Conservation (phyloP, 1,139 yeast genomes). For the Suhomyces bolitotheri region DNA sequence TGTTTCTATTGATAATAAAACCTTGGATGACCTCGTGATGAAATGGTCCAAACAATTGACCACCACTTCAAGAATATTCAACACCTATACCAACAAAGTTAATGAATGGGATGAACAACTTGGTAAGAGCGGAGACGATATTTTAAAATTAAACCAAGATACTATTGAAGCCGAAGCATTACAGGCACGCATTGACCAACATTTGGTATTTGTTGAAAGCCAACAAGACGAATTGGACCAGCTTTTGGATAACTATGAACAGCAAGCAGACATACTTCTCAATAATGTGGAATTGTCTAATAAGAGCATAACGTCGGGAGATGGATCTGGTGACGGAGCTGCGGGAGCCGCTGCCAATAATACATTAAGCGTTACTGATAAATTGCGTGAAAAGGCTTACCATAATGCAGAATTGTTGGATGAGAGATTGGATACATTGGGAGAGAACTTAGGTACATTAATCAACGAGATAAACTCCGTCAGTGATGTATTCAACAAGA, state of each 20-base stretch:
- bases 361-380: constrained; percentile 59
- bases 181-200: constrained; percentile 84
- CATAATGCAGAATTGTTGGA: constrained; percentile 84
- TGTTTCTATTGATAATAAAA: constrained; percentile 82
- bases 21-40: constrained; percentile 86
- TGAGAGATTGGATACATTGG: constrained; percentile 75
- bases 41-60: constrained; percentile 91
- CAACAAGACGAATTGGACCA: constrained; percentile 91
- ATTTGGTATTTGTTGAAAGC: constrained; percentile 77
- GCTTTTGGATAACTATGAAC: constrained; percentile 80
- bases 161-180: constrained; percentile 82
- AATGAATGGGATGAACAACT: constrained; percentile 84
- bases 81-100: constrained; percentile 72
- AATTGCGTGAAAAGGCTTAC: constrained; percentile 88
- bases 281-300: constrained; percentile 39
- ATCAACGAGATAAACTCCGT: constrained; percentile 86
- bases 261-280: constrained; percentile 69
- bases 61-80: constrained; percentile 71
- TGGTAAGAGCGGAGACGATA: constrained; percentile 83
- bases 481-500: constrained; percentile 76
- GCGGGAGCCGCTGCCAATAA: constrained; percentile 10
- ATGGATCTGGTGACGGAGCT: constrained; percentile 7
- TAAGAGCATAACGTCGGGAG: constrained; percentile 11
- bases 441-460: constrained; percentile 70
- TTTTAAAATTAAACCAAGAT: constrained; percentile 74